Percentiles rank a stretch among this genome's conserved stretches.
These are phyloP conservation scores for Penicillium sp. DNA, from an alignment of 2,329 filamentous ascomycete species.

Conservation along the genomic window DNA sequence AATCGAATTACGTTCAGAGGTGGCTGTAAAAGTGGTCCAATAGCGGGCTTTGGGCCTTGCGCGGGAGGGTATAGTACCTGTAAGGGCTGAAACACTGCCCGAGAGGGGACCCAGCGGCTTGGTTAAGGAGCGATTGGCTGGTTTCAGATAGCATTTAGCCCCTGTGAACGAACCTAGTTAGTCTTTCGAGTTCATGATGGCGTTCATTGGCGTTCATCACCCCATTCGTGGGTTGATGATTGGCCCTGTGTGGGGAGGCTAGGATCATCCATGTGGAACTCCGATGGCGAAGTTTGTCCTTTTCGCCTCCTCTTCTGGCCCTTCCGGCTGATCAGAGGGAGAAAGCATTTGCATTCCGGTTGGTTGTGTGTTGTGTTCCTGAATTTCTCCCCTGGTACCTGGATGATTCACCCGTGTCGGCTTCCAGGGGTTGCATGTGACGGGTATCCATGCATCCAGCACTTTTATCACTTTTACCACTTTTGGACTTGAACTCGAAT, in stretches of 20 bases:
- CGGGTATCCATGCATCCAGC: not conserved
- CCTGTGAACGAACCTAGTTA: slow-evolving; percentile 3
- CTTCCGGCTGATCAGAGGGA: not conserved
- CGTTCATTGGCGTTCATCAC: slow-evolving; percentile 1
- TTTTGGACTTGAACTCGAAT: not conserved
- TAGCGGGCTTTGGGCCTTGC: slow-evolving; percentile 8
- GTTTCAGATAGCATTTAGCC: slow-evolving; percentile 8
- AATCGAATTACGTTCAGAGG: slow-evolving; percentile 4
- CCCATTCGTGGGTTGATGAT: not conserved
- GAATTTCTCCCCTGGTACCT: slow-evolving; percentile 4
- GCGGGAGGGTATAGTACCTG: slow-evolving; percentile 2
- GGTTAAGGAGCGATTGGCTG: slow-evolving; percentile 3
- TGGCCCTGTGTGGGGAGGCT: slow-evolving; percentile 3
- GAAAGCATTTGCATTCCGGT: not conserved
- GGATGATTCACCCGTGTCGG: not conserved
- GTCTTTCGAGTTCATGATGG: not conserved
- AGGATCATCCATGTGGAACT: slow-evolving; percentile 9
- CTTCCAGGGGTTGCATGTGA: not conserved
- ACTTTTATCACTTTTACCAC: not conserved
- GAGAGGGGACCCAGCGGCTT: not conserved
- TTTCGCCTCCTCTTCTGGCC: not conserved
- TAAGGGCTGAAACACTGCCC: slow-evolving; percentile 10
- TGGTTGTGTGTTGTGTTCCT: slow-evolving; percentile 3
- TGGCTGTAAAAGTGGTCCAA: slow-evolving; percentile 13
- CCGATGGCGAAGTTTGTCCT: not conserved